A percentile compares a stretch with the other conserved stretches of the same genome.
Conservation (phyloP, 805 yeast species). For the Yarrowia sp. region DNA sequence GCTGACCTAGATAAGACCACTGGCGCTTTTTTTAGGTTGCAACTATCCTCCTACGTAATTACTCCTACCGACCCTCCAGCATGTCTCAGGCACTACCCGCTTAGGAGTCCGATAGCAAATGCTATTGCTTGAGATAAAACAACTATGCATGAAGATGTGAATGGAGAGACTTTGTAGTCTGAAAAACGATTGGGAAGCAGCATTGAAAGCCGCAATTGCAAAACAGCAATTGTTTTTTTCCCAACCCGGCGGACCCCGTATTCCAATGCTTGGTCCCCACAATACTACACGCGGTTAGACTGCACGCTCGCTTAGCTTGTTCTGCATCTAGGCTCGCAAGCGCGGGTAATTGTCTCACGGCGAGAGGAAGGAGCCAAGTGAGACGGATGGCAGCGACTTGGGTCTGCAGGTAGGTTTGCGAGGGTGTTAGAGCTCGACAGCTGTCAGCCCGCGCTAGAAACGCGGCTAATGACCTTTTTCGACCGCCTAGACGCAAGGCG, state of each 20-base stretch:
- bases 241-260: too few species aligned
- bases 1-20: too few species aligned
- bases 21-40: too few species aligned
- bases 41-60: too few species aligned
- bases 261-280: too few species aligned
- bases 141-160: neutral
- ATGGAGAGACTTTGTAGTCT: too few species aligned
- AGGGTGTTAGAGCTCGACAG: neutral
- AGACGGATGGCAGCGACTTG: neutral
- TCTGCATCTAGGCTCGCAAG: neutral
- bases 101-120: neutral
- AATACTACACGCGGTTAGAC: too few species aligned
- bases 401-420: neutral
- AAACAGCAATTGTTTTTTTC: too few species aligned
- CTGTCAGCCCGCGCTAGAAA: neutral
- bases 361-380: neutral
- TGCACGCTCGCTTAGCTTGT: neutral
- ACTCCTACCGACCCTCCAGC: neutral
- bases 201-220: too few species aligned
- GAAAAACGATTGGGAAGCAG: too few species aligned
- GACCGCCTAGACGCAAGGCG: conserved; percentile 8
- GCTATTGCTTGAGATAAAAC: conserved; percentile 8
- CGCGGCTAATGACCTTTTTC: conserved; percentile 8
- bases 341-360: conserved; percentile 26
- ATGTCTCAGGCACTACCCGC: neutral